phyloP scores from a whole-genome alignment of 768 basidiomycete species.

The Leucogyrophana mollusca region DNA sequence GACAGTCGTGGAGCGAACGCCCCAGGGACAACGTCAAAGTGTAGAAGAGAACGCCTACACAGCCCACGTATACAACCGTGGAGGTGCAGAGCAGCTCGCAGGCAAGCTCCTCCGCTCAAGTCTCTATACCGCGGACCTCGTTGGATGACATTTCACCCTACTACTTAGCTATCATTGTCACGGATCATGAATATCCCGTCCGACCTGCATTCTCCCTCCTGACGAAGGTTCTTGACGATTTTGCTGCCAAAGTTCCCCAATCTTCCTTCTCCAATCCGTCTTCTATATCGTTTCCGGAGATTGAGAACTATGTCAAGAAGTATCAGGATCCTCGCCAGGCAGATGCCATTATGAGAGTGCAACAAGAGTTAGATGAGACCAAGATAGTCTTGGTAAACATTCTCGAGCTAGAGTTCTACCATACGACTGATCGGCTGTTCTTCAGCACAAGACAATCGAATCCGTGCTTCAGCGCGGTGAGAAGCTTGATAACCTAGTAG shows the following conservation, averaged over 20 bases:
- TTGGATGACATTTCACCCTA: slow-evolving; percentile 8
- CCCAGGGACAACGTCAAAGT: slow-evolving; percentile 86
- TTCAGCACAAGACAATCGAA: slow-evolving; percentile 98
- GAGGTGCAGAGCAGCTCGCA: slow-evolving; percentile 80
- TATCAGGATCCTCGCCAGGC: slow-evolving; percentile 98
- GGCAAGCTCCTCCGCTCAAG: slow-evolving; percentile 45
- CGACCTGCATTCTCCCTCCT: slow-evolving; percentile 95
- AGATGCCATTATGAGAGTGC: slow-evolving; percentile 97
- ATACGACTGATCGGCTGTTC: slow-evolving; percentile 3
- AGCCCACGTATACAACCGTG: slow-evolving; percentile 91
- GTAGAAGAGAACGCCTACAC: slow-evolving; percentile 93
- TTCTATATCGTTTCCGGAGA: slow-evolving; percentile 74
- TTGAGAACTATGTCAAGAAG: slow-evolving; percentile 76
- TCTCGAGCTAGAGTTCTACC: background rate
- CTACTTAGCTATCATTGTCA: slow-evolving; percentile 78
- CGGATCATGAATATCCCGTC: slow-evolving; percentile 95
- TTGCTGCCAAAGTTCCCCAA: slow-evolving; percentile 75
- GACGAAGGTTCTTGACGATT: slow-evolving; percentile 92
- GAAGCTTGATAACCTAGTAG: slow-evolving; percentile 93
- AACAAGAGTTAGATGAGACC: slow-evolving; percentile 97
- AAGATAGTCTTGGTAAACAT: slow-evolving; percentile 91
- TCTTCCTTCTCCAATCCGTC: slow-evolving; percentile 63
- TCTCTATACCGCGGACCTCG: slow-evolving; percentile 1
- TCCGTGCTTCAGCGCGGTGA: slow-evolving; percentile 95
- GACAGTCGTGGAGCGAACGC: slow-evolving; percentile 88